phyloP scores from a whole-genome alignment of 2,329 filamentous ascomycete species.

The Scytalidium sp. region DNA sequence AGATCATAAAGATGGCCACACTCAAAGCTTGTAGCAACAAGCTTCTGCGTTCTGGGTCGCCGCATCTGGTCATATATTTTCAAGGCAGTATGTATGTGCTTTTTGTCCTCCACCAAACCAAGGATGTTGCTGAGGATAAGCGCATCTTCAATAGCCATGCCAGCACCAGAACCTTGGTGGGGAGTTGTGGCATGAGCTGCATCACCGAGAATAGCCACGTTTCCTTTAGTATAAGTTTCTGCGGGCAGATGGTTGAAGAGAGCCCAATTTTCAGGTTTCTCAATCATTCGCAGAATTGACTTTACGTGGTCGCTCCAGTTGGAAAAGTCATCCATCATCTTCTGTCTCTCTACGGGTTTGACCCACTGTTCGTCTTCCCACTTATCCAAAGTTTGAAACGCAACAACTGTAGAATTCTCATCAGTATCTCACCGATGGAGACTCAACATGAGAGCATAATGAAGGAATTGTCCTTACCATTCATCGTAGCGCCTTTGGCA shows the following conservation, averaged over 20 bases:
- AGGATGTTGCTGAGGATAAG: conserved; percentile 40
- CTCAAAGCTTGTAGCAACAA: conserved; percentile 4
- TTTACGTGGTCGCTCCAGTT: conserved; percentile 28
- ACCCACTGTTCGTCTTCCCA: conserved; percentile 33
- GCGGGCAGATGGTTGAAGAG: conserved; percentile 41
- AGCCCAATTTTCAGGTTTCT: conserved; percentile 39
- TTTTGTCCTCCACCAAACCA: conserved; percentile 27
- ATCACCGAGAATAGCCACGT: conserved; percentile 52
- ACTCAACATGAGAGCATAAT: conserved; percentile 28
- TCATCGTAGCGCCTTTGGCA: conserved; percentile 52
- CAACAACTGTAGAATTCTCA: conserved; percentile 42
- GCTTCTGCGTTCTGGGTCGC: conserved; percentile 20
- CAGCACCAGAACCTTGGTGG: conserved; percentile 53
- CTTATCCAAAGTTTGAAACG: conserved; percentile 18
- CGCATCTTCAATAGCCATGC: conserved; percentile 52
- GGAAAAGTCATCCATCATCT: conserved; percentile 27
- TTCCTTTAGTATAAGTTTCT: conserved; percentile 32
- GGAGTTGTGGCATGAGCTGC: conserved; percentile 60
- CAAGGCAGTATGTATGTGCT: conserved; percentile 39
- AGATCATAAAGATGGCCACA: background rate
- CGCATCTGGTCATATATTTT: conserved; percentile 44
- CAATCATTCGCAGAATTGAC: conserved; percentile 22
- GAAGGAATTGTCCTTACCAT: conserved; percentile 34
- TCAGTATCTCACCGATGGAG: conserved; percentile 46
- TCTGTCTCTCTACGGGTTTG: conserved; percentile 23